Evolutionary conservation across 345 rosid genomes (phyloP).

Genomic region (Gossypium bickii): DNA sequence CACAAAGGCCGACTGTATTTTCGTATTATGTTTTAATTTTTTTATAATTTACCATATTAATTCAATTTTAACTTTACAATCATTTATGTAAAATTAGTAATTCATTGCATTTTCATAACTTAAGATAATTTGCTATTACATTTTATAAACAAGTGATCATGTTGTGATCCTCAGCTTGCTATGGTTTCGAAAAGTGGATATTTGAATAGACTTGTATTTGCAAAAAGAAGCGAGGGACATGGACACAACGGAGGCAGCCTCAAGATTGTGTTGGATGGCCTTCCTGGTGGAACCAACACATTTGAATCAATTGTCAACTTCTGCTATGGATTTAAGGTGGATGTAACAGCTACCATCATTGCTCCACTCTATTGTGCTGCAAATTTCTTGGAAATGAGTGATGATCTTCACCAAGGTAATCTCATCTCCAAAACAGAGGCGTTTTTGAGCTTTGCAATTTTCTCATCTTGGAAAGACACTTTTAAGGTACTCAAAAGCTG

Average conservation of each 20-base stretch:
- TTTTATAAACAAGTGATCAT: no score
- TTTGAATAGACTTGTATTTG: constrained; percentile 39
- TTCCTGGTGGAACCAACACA: constrained; percentile 46
- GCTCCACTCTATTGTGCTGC: constrained; percentile 46
- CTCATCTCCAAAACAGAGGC: constrained; percentile 40
- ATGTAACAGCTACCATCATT: constrained; percentile 39
- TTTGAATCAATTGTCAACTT: constrained; percentile 41
- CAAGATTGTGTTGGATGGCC: constrained; percentile 26
- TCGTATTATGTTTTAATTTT: no score
- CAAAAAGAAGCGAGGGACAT: constrained; percentile 22
- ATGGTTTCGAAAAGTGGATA: constrained; percentile 55
- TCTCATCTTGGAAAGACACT: constrained; percentile 48
- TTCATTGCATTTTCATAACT: no score
- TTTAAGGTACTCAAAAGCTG: constrained; percentile 44
- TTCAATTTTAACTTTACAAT: no score
- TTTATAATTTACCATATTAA: no score
- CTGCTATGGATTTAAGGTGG: constrained; percentile 53
- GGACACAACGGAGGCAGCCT: constrained; percentile 14
- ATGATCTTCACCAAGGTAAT: constrained; percentile 39
- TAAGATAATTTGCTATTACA: no score
- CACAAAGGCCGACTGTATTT: no score
- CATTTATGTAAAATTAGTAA: no score
- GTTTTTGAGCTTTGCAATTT: constrained; percentile 31
- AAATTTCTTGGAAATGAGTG: constrained; percentile 54
- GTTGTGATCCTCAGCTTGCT: constrained; percentile 36